phyloP scores from a whole-genome alignment of 176 grass and related monocot species.

The Olyra latifolia region DNA sequence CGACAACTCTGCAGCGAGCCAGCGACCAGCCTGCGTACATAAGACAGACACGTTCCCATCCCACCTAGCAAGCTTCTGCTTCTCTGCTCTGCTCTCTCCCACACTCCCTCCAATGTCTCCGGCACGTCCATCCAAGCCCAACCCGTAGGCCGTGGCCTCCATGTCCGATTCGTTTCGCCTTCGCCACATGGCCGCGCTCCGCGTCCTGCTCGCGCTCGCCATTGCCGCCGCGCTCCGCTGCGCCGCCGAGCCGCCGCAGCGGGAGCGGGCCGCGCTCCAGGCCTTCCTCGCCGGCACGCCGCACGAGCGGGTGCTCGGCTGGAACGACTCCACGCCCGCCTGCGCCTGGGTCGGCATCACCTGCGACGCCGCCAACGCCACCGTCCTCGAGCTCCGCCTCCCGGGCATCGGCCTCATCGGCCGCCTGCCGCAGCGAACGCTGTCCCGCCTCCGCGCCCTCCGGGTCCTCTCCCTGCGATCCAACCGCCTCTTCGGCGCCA shows the following conservation, averaged over 20 bases:
- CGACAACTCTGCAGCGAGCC: too few species aligned
- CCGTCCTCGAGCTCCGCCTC: conserved; percentile 54
- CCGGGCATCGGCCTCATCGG: conserved; percentile 73
- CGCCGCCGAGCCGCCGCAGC: conserved; percentile 40
- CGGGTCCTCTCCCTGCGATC: conserved; percentile 67
- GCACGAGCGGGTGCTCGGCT: conserved; percentile 55
- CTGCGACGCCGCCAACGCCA: conserved; percentile 50
- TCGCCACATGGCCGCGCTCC: neutral
- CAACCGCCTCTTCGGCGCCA: conserved; percentile 59
- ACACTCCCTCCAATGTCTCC: neutral
- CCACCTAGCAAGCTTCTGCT: too few species aligned
- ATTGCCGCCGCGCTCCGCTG: neutral
- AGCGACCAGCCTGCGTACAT: too few species aligned
- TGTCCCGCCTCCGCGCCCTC: conserved; percentile 37
- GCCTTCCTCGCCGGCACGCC: conserved; percentile 52
- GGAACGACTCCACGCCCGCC: conserved; percentile 43
- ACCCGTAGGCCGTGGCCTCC: neutral
- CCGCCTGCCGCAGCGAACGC: conserved; percentile 31
- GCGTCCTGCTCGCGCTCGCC: neutral
- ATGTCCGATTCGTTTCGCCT: neutral
- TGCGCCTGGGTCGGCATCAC: conserved; percentile 69
- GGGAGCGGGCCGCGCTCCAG: conserved; percentile 48
- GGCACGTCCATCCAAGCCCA: neutral
- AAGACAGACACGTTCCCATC: too few species aligned
- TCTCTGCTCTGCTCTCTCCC: neutral